Conservation (phyloP, 768 basidiomycete genomes). For the Chiua virens region DNA sequence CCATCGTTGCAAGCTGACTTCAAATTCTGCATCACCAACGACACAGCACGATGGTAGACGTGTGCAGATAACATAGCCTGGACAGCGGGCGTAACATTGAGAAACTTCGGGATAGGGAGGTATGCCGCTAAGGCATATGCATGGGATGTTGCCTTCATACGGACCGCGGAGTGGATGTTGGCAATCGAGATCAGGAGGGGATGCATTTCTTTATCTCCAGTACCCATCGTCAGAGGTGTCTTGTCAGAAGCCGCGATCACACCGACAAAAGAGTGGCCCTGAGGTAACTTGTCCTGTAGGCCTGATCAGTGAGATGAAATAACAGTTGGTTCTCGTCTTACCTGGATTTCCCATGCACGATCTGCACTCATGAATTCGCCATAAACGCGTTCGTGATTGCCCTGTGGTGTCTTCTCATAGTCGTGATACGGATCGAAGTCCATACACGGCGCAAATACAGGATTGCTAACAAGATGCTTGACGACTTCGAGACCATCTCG, state of each 20-base stretch:
- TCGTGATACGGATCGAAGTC: conserved; percentile 5
- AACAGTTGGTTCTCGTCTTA: neutral
- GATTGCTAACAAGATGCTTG: conserved; percentile 25
- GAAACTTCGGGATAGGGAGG: conserved; percentile 33
- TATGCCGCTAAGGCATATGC: conserved; percentile 28
- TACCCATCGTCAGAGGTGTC: conserved; percentile 31
- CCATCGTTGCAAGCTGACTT: conserved; percentile 29
- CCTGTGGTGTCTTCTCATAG: neutral
- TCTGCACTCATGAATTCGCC: conserved; percentile 26
- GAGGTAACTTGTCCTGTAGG: conserved; percentile 3
- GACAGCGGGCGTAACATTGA: conserved; percentile 15
- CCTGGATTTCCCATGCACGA: conserved; percentile 27
- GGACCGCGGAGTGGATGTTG: conserved; percentile 31
- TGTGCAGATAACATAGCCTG: conserved; percentile 27
- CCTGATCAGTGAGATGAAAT: neutral
- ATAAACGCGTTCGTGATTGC: neutral
- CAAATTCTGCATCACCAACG: conserved; percentile 29
- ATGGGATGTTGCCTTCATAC: conserved; percentile 34
- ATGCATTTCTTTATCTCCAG: conserved; percentile 33
- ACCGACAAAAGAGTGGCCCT: conserved; percentile 30
- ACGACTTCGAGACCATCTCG: too few relatives aligned
- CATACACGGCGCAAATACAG: conserved; percentile 10
- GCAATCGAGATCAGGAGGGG: conserved; percentile 32
- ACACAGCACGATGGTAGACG: conserved; percentile 30
- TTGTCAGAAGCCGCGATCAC: conserved; percentile 35